A percentile compares a stretch with the other conserved stretches of the same genome.
Conservation (phyloP, 192 early-diverging fungal genomes). For the Funneliformis geosporum region DNA sequence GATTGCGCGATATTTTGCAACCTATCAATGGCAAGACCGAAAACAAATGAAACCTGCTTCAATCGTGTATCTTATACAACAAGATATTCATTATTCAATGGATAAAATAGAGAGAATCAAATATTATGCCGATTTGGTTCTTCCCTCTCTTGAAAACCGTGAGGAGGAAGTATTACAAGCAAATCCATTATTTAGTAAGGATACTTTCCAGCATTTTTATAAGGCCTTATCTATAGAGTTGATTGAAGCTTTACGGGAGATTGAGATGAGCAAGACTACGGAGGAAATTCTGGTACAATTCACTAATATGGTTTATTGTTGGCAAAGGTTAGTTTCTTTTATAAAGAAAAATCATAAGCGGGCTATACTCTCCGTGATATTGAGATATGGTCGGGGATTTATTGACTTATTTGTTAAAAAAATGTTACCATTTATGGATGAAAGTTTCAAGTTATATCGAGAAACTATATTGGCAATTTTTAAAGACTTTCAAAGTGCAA, state of each 20-base stretch:
- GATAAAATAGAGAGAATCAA: slow-evolving; percentile 41
- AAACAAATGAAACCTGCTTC: slow-evolving; percentile 43
- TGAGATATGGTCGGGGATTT: slow-evolving; percentile 52
- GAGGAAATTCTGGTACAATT: slow-evolving; percentile 39
- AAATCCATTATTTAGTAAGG: slow-evolving; percentile 45
- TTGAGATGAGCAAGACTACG: slow-evolving; percentile 34
- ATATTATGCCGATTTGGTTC: slow-evolving; percentile 37
- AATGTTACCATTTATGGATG: slow-evolving; percentile 50
- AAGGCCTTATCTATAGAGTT: slow-evolving; percentile 47
- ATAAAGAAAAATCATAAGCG: slow-evolving; percentile 54
- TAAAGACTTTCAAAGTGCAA: slow-evolving; percentile 53
- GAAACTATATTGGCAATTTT: slow-evolving; percentile 49
- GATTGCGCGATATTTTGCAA: slow-evolving; percentile 39
- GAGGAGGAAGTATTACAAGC: slow-evolving; percentile 35
- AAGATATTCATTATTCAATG: slow-evolving; percentile 43
- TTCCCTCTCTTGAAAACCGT: slow-evolving; percentile 46
- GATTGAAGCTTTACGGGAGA: slow-evolving; percentile 33
- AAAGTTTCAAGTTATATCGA: slow-evolving; percentile 49
- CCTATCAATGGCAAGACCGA: slow-evolving; percentile 42
- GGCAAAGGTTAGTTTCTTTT: slow-evolving; percentile 45
- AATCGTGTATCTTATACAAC: slow-evolving; percentile 39
- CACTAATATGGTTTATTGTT: slow-evolving; percentile 43
- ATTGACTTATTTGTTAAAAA: slow-evolving; percentile 58
- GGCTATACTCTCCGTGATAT: slow-evolving; percentile 42
- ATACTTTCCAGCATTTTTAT: slow-evolving; percentile 34